Percentiles rank a stretch among this genome's conserved stretches.
Evolutionary conservation across 2,329 filamentous ascomycete species (phyloP).

Genomic region (Pseudogymnoascus sp.): DNA sequence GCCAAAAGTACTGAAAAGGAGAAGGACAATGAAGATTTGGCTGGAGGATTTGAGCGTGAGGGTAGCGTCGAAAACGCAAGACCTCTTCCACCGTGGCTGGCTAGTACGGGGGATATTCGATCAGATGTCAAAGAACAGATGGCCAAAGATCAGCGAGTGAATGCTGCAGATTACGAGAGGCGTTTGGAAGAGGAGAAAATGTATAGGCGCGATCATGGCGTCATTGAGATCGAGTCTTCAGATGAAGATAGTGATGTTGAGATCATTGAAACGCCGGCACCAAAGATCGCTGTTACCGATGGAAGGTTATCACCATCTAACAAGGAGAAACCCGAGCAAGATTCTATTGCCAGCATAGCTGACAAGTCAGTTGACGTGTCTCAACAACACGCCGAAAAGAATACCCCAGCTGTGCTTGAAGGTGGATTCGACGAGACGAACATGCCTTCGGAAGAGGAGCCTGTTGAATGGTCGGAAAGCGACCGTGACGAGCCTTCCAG

Average conservation of each 20-base stretch:
- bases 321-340: not conserved
- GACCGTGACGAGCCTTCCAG: conserved; percentile 26
- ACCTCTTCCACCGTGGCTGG: conserved; percentile 73
- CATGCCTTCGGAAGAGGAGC: conserved; percentile 19
- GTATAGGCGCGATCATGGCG: conserved; percentile 39
- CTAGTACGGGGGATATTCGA: conserved; percentile 56
- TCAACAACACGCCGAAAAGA: not conserved
- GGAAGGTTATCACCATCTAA: conserved; percentile 10
- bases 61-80: conserved; percentile 28
- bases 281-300: conserved; percentile 16
- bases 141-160: conserved; percentile 50
- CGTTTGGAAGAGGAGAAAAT: conserved; percentile 49
- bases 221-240: conserved; percentile 58
- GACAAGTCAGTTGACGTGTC: not conserved
- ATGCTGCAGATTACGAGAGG: conserved; percentile 54
- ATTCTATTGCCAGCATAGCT: not conserved
- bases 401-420: not conserved
- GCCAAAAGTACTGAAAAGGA: conserved; percentile 5
- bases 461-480: conserved; percentile 47
- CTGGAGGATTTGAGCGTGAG: conserved; percentile 34
- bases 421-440: not conserved
- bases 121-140: conserved; percentile 53
- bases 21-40: conserved; percentile 25
- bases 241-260: conserved; percentile 50
- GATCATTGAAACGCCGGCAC: conserved; percentile 44